Base-by-base conservation (phyloP, 1,284 basidiomycete genomes). In the Taiwanofungus camphoratus region DNA sequence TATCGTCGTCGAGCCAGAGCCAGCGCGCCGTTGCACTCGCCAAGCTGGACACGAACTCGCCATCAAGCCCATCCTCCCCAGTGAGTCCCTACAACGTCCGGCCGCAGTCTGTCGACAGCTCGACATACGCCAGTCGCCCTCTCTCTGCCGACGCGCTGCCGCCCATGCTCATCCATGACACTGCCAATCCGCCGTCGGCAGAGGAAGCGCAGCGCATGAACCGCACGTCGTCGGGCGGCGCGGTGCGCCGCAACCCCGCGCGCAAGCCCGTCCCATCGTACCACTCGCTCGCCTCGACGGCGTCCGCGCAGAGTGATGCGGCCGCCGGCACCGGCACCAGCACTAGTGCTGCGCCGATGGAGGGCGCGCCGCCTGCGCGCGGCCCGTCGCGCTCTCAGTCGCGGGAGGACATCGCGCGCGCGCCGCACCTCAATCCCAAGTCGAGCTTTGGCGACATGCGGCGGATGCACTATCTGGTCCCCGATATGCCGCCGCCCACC, bases 251-350 rank as follows among this genome's bases (percentile, higher is more conserved):
- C 22, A 54, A 58, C n/a, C 48, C 59, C 18, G 37, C 55, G 18
- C 60, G 68, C 37, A 73, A 73, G 56, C 71, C 72, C 2, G 70
- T 72, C 15, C 72, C 72, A 13, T 57, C 61, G 19, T 71, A 65
- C 46, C 53, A 59, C 39, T 44, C 42, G 18, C 41, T 32, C 19
- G 29, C 22, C 15, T 39, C 39, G n/a, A n/a, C 8, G 31, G 9
- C 8, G 31, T 13, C 18, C 9, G 16, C 31, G 31, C 9, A n/a
- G n/a, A n/a, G n/a, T 8, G 9, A 1, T 29, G 26, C 26, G 26
- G 9, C 26, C 26, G 26, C 1, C 1, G n/a, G 26, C n/a, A 1
- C 11, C 16, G 31, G 7, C 16, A 7, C 16, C n/a, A n/a, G n/a
- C n/a, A n/a, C n/a, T n/a, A n/a, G n/a, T 8, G 26, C 45, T 13